These are phyloP conservation scores for Emmonsia crescens DNA, from an alignment of 2,329 filamentous ascomycete species.

Conservation along the genomic window DNA sequence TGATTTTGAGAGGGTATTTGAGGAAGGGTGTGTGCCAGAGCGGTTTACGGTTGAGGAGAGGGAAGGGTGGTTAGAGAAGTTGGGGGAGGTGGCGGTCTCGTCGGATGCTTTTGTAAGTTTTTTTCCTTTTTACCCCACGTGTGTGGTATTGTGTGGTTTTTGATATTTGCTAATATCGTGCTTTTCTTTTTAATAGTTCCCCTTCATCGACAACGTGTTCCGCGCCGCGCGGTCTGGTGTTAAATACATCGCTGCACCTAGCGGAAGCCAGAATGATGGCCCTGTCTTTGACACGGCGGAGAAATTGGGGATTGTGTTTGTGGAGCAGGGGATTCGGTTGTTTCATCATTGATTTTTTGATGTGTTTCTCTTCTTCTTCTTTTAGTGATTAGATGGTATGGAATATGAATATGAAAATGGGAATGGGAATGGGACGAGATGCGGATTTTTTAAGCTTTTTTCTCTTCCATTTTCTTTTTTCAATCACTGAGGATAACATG, in stretches of 20 bases:
- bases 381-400: no score
- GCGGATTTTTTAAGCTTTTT: no score
- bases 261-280: slow-evolving; percentile 51
- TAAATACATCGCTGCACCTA: slow-evolving; percentile 92
- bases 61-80: slow-evolving; percentile 71
- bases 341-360: slow-evolving; percentile 69
- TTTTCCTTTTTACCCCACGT: background rate
- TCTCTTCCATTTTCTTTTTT: no score
- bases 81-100: slow-evolving; percentile 66
- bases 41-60: slow-evolving; percentile 78
- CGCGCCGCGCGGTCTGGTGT: slow-evolving; percentile 75
- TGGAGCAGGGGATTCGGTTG: slow-evolving; percentile 85
- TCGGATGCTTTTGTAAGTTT: slow-evolving; percentile 85
- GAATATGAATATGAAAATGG: no score
- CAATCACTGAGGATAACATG: no score
- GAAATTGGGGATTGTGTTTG: slow-evolving; percentile 83
- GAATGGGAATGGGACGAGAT: no score
- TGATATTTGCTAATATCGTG: background rate
- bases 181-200: slow-evolving; percentile 52
- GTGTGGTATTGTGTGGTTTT: background rate
- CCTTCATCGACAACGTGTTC: slow-evolving; percentile 97
- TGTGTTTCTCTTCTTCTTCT: background rate
- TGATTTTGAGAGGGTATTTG: slow-evolving; percentile 80
- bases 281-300: slow-evolving; percentile 67
- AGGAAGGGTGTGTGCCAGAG: slow-evolving; percentile 58